Evolutionary conservation across 345 rosid genomes (phyloP), one percentile per base, ranked within the genome.

Genomic region (Garcia nutans): DNA sequence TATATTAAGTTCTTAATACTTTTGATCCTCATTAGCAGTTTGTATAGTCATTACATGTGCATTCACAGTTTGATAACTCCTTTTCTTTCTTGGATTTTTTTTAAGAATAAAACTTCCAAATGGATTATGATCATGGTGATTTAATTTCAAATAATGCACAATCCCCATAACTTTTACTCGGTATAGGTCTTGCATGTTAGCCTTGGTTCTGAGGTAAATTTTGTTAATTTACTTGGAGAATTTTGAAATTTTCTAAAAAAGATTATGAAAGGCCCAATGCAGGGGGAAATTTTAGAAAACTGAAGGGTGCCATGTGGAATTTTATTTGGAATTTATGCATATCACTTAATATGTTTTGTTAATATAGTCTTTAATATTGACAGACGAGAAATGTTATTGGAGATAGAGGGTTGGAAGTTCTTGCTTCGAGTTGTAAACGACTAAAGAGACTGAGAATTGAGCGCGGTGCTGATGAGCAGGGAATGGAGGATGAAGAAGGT

Each of bases 361-460:
- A 66, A 76, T 74, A 10, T 79, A 10, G 19, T 71, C 71, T 78
- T 75, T 70, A 28, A 45, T 74, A 54, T 81, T 71, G 68, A 68
- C 96, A 96, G 99, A 84, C 99, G 8, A 90, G 99, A 89, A 91
- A 90, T 85, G 99, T 91, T 57, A 90, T 96, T 62, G 98, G 98
- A 79, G 99, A 96, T 82, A 83, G 90, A 79, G 99, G 97, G 70
- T 73, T 96, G 78, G 97, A 92, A 86, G 86, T 90, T 80, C 88
- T 96, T 76, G 93, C 97, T 72, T 85, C 58, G 75, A 77, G 84
- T 76, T 93, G 99, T 78, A 89, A 84, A 84, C 83, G 69, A 37
- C 85, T 96, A 77, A 89, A 90, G 84, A 87, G 99, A 87, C 93
- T 96, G 76, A 84, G 99, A 86, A 91, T 96, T 72, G 99, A 93